Base-by-base conservation (phyloP, 208 protist species). In the Trypanosoma melophagium region DNA sequence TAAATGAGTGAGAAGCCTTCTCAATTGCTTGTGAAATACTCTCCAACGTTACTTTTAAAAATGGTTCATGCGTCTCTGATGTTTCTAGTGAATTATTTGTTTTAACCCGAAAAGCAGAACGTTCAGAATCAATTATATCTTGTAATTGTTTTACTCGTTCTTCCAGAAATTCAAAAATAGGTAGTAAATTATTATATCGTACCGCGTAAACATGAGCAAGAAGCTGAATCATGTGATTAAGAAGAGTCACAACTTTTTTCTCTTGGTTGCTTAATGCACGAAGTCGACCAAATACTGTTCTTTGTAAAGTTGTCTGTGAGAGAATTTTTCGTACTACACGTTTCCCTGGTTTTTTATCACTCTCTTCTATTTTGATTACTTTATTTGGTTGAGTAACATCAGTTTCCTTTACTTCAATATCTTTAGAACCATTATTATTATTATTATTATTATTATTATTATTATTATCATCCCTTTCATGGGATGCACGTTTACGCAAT, bases 151-250 rank as follows among this genome's bases (percentile, higher is more conserved):
- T 64, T 31, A 90, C 61, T 19, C 68, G 25, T 50, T 81, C 73
- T 40, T 80, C 62, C 1, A 96, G 31, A 35, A 82, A 40, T 58
- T 87, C 86, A 71, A 94, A 94, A 10, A 96, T 67, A 12, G 80
- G 84, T 8, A 86, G 69, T 0, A 96, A 58, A 31, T 87, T 81
- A 69, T 94, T 96, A 74, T 84, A 90, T 71, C 82, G 79, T 17
- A 69, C 78, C 21, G 91, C 91, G 67, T 86, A 91, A 45, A 94
- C 62, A 59, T 89, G 84, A 0, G 52, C 91, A 3, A 96, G 77
- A n/a, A 92, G 54, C 62, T 87, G 75, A 41, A 92, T 80, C 28
- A 91, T 69, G n/a, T 90, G 77, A 40, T 89, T 74, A 38, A 96
- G 71, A 7, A 76, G 47, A 5, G 62, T 66, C 2, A 89, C 81